phyloP scores from a whole-genome alignment of 2,329 filamentous ascomycete genomes.

The Fusarium pseudonygamai region DNA sequence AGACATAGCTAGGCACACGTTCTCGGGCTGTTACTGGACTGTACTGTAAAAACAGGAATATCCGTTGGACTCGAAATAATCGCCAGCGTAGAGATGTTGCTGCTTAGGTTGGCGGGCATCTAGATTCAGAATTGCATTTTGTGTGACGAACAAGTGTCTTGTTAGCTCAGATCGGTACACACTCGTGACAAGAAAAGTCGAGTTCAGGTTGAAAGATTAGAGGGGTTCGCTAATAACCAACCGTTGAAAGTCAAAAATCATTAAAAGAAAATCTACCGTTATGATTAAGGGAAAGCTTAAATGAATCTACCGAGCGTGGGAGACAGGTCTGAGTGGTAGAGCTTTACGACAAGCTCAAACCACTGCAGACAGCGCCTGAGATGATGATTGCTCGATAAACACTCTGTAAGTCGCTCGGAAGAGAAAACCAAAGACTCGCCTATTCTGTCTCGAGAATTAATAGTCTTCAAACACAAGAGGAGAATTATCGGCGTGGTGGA shows the following conservation, averaged over 20 bases:
- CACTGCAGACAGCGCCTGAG: not conserved
- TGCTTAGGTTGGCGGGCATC: constrained; percentile 3
- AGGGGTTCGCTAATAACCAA: constrained; percentile 1
- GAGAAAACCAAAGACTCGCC: not conserved
- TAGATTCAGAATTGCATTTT: not conserved
- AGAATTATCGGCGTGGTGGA: constrained; percentile 29
- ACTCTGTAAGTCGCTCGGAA: not conserved
- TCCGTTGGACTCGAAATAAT: constrained; percentile 13
- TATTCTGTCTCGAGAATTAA: not conserved
- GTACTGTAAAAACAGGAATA: not conserved
- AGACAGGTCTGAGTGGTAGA: not conserved
- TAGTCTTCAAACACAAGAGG: not conserved
- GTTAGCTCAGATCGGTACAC: not conserved
- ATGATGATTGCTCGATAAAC: not conserved
- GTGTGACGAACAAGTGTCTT: not conserved
- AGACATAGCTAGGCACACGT: constrained; percentile 20
- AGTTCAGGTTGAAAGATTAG: not conserved
- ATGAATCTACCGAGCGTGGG: not conserved
- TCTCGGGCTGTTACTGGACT: not conserved
- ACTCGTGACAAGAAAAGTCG: not conserved
- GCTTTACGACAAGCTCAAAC: not conserved
- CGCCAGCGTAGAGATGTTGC: not conserved
- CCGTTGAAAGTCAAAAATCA: constrained; percentile 12
- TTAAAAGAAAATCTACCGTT: constrained; percentile 8
- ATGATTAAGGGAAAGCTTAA: constrained; percentile 11